Conservation (phyloP, 73 alveolate species). For the Paramecium primaurelia region DNA sequence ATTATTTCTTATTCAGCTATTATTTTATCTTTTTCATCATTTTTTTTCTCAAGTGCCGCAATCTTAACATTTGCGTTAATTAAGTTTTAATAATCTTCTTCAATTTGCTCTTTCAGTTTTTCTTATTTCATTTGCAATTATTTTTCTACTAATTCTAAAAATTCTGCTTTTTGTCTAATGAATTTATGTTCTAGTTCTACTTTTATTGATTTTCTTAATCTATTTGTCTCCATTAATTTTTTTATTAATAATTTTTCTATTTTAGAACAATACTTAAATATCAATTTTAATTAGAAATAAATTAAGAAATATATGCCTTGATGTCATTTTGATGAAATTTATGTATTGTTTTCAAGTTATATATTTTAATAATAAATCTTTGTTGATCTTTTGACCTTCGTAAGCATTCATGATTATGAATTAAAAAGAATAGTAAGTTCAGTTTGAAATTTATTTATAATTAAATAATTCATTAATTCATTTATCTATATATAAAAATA, state of each 20-base stretch:
- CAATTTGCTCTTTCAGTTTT: neutral
- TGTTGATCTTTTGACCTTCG: too few relatives aligned
- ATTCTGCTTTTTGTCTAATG: neutral
- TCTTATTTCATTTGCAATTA: neutral
- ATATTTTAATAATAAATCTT: too few relatives aligned
- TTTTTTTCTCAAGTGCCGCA: neutral
- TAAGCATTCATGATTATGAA: too few relatives aligned
- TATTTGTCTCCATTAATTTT: neutral
- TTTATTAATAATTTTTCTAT: neutral
- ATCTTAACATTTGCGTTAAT: neutral
- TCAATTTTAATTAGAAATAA: too few relatives aligned
- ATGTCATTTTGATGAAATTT: too few relatives aligned
- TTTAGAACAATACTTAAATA: neutral
- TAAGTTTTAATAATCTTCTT: neutral
- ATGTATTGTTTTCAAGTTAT: too few relatives aligned
- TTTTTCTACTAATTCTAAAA: neutral
- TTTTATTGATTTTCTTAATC: neutral
- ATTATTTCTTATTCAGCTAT: neutral
- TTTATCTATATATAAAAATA: too few relatives aligned
- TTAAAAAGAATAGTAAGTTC: neutral
- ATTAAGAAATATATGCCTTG: too few relatives aligned
- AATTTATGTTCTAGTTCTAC: neutral
- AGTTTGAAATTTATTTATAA: neutral
- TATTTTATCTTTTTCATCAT: neutral
- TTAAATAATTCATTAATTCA: too few relatives aligned